Evolutionary conservation across 441 rosid genomes (phyloP), one percentile per base, ranked within the genome.

Genomic region (Breynia disticha): DNA sequence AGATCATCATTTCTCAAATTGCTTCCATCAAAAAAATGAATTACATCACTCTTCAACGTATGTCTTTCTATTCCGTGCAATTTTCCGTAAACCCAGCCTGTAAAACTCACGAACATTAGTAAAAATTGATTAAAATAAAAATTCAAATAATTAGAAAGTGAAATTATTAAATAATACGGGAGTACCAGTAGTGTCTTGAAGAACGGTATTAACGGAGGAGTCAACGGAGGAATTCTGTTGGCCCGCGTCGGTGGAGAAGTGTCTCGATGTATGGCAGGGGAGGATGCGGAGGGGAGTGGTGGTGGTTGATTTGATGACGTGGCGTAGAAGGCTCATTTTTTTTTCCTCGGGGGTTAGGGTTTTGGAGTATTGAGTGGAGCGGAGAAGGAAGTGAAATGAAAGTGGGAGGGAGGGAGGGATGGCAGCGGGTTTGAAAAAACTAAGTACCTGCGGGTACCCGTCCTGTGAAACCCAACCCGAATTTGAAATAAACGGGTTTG

Each of bases 1-100:
- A 91, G 63, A 57, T 87, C 94, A 53, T 78, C 78, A 0, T 55
- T 56, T 32, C 71, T 74, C 77, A 91, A 75, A 22, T 70, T 67
- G 64, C 72, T 71, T 35, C 82, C 94, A 7, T 80, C 84, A 10
- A 91, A 77, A 70, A 86, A 13, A 70, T 60, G 72, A 56, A 87
- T 50, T 52, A 87, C 42, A 66, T 91, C 98, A 16, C 67, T 72
- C 79, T 70, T 87, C 83, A 86, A 22, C 5, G 91, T 73, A 52
- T 59, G 55, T 60, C 51, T 86, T 10, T 74, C 47, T 39, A 54
- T 16, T 19, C 89, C 90, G 28, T 13, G 24, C 57, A 91, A 52
- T 43, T 51, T 91, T 60, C 76, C 91, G 66, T 82, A 84, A n/a
- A 58, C 58, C 39, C 39, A 44, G 41, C 70, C 96, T n/a, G n/a